Percentiles rank a stretch among this genome's conserved stretches.
Evolutionary conservation across 83 land plant species (phyloP).

Genomic region (Thuja plicata): DNA sequence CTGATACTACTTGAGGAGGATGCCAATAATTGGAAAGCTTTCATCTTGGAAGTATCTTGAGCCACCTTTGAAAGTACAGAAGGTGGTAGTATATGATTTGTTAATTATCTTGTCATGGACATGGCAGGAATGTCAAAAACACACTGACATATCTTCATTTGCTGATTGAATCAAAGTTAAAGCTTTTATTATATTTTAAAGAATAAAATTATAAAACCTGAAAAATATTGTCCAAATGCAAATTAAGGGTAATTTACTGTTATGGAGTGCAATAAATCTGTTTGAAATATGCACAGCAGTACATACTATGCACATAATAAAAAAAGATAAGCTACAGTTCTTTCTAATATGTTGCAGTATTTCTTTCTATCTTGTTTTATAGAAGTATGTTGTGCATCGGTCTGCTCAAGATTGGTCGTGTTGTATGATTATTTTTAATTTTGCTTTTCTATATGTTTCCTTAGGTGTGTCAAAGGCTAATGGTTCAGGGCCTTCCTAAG

Average conservation of each 20-base stretch:
- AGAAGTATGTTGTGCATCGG: background rate
- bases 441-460: background rate
- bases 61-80: background rate
- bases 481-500: slow-evolving; percentile 91
- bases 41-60: background rate
- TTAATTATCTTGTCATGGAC: background rate
- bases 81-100: background rate
- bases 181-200: background rate
- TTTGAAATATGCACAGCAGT: background rate
- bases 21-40: background rate
- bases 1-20: background rate
- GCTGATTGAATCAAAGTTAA: background rate
- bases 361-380: background rate
- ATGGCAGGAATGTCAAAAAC: background rate
- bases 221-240: background rate
- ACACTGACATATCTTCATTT: background rate
- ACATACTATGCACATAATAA: background rate
- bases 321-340: background rate
- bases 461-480: slow-evolving; percentile 72
- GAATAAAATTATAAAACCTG: background rate
- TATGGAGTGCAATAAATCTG: background rate
- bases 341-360: background rate
- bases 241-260: background rate
- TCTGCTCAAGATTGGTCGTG: background rate
- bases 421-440: background rate